These are phyloP conservation scores for Pseudonectria buxi DNA, from an alignment of 2,329 filamentous ascomycete species.

Conservation along the genomic window DNA sequence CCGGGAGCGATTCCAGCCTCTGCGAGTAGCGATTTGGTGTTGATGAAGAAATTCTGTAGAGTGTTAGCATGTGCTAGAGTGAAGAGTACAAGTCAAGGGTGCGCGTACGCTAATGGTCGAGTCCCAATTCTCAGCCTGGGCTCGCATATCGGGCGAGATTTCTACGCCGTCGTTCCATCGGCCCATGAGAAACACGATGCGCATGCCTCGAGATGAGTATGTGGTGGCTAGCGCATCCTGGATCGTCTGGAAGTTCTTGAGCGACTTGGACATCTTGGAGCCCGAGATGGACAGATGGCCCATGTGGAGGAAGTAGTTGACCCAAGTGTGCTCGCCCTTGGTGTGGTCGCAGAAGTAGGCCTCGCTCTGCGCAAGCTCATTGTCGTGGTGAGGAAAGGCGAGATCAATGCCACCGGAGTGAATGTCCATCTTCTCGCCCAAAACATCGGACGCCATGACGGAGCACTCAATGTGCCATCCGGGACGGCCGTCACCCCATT, in stretches of 20 bases:
- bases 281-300: conserved; percentile 80
- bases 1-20: conserved; percentile 33
- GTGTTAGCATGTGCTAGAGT: conserved; percentile 10
- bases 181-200: conserved; percentile 81
- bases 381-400: conserved; percentile 87
- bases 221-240: conserved; percentile 64
- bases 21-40: conserved; percentile 46
- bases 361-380: conserved; percentile 84
- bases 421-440: conserved; percentile 81
- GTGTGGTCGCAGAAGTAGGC: conserved; percentile 62
- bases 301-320: conserved; percentile 95
- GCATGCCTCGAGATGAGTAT: conserved; percentile 73
- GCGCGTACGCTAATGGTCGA: conserved; percentile 58
- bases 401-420: conserved; percentile 91
- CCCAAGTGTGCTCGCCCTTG: conserved; percentile 64
- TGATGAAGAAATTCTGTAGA: conserved; percentile 50
- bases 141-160: conserved; percentile 76
- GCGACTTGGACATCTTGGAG: conserved; percentile 90
- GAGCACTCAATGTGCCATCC: conserved; percentile 98
- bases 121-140: conserved; percentile 72
- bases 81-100: neutral
- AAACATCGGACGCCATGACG: conserved; percentile 86
- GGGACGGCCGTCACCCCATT: conserved; percentile 81
- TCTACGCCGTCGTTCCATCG: conserved; percentile 89
- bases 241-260: conserved; percentile 96